Evolutionary conservation across 2,329 filamentous ascomycete genomes (phyloP).

Genomic region (Arachnopeziza araneosa): DNA sequence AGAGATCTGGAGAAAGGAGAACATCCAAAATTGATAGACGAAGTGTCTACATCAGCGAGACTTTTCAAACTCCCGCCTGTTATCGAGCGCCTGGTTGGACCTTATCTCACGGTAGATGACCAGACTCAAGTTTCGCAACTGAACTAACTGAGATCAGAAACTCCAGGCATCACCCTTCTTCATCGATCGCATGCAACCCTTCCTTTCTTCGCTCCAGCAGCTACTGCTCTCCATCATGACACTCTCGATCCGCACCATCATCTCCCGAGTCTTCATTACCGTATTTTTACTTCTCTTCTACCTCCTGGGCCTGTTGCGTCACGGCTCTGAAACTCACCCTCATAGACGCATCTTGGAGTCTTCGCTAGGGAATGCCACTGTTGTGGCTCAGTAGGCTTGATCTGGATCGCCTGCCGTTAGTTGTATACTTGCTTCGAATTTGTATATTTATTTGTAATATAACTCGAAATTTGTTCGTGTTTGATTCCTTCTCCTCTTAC

Average conservation of each 20-base stretch:
- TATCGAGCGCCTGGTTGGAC: conserved; percentile 10
- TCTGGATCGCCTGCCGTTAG: not conserved
- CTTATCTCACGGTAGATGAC: conserved; percentile 11
- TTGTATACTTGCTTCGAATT: not conserved
- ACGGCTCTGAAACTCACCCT: not conserved
- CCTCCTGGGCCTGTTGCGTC: conserved; percentile 10
- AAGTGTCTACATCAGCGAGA: not conserved
- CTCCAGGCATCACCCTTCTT: conserved; percentile 8
- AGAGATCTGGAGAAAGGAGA: conserved; percentile 12
- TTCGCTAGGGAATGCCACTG: not conserved
- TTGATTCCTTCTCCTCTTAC: not conserved
- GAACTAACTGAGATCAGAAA: conserved; percentile 5
- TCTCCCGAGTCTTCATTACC: conserved; percentile 13
- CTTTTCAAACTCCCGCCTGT: conserved; percentile 7
- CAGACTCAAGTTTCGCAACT: not conserved
- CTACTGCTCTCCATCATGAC: conserved; percentile 12
- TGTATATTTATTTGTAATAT: not conserved
- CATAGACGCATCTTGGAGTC: not conserved
- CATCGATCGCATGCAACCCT: conserved; percentile 1
- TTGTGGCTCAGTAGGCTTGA: not conserved
- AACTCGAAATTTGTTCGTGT: not conserved
- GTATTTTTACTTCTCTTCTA: conserved; percentile 13
- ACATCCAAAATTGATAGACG: conserved; percentile 10
- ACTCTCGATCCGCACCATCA: conserved; percentile 10
- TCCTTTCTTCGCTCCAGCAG: conserved; percentile 9